phyloP scores from a whole-genome alignment of 2,329 filamentous ascomycete species.

The Knufia fluminis region DNA sequence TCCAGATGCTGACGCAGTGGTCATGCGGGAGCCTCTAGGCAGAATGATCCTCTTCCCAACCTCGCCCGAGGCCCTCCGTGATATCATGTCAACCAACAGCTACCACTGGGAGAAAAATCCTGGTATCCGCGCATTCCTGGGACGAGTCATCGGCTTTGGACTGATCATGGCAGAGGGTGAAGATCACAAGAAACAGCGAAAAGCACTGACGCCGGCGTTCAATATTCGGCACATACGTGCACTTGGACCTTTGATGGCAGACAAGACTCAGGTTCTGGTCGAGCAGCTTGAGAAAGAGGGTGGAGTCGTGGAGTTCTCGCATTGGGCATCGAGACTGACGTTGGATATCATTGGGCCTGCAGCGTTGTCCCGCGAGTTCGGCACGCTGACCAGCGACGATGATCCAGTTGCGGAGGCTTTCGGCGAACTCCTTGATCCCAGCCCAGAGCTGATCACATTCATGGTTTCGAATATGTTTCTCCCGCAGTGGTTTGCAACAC shows the following conservation, averaged over 20 bases:
- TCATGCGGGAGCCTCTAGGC: background rate
- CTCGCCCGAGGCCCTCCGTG: conserved; percentile 31
- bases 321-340: conserved; percentile 37
- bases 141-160: conserved; percentile 42
- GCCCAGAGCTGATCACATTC: conserved; percentile 34
- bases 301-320: background rate
- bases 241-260: conserved; percentile 31
- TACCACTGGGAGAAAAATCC: conserved; percentile 47
- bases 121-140: conserved; percentile 36
- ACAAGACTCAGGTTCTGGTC: conserved; percentile 28
- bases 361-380: conserved; percentile 49
- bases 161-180: conserved; percentile 43
- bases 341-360: conserved; percentile 51
- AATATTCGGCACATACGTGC: conserved; percentile 30
- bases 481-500: conserved; percentile 41
- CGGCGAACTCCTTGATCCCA: conserved; percentile 40
- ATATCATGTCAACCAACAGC: conserved; percentile 43
- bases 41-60: background rate
- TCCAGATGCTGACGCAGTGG: conserved; percentile 1
- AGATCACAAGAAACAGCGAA: conserved; percentile 40
- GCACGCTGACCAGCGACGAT: conserved; percentile 40
- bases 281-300: conserved; percentile 29
- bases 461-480: conserved; percentile 38
- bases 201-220: conserved; percentile 30
- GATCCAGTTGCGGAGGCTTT: conserved; percentile 48